Conservation (phyloP, 2,329 filamentous ascomycete species). For the Falciphora oryzae region DNA sequence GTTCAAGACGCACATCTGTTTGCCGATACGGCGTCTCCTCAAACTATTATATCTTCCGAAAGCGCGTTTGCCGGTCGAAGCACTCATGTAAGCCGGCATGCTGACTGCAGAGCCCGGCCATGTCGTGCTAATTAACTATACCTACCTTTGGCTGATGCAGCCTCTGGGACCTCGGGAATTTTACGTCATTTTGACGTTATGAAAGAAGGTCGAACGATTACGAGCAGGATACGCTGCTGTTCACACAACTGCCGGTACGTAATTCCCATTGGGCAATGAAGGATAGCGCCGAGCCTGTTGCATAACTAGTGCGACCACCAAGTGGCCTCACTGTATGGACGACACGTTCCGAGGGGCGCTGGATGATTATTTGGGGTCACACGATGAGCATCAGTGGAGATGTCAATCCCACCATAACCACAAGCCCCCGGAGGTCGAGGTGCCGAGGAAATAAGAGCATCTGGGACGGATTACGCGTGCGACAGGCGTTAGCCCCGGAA, state of each 20-base stretch:
- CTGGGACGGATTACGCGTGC: too few species aligned
- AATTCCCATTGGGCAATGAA: not conserved
- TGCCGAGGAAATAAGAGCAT: too few species aligned
- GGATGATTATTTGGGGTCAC: too few species aligned
- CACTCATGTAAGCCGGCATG: not conserved
- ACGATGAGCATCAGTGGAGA: too few species aligned
- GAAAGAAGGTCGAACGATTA: not conserved
- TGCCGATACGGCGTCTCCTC: not conserved
- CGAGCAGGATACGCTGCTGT: not conserved
- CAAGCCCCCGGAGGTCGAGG: too few species aligned
- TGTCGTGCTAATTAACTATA: too few species aligned
- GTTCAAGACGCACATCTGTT: not conserved
- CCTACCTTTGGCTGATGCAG: not conserved
- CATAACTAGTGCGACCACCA: not conserved
- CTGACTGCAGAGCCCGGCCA: too few species aligned
- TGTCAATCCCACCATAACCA: too few species aligned
- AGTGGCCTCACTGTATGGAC: not conserved
- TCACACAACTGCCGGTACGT: not conserved
- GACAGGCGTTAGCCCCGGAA: too few species aligned
- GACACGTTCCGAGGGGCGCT: not conserved
- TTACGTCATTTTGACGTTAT: slow-evolving; percentile 2
- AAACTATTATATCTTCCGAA: not conserved
- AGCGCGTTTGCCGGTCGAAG: not conserved
- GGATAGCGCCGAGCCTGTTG: not conserved
- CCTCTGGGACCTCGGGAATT: not conserved